Evolutionary conservation across 2,329 filamentous ascomycete genomes (phyloP), one percentile per base, ranked within the genome.

Genomic region (Myriosclerotinia curreyana): DNA sequence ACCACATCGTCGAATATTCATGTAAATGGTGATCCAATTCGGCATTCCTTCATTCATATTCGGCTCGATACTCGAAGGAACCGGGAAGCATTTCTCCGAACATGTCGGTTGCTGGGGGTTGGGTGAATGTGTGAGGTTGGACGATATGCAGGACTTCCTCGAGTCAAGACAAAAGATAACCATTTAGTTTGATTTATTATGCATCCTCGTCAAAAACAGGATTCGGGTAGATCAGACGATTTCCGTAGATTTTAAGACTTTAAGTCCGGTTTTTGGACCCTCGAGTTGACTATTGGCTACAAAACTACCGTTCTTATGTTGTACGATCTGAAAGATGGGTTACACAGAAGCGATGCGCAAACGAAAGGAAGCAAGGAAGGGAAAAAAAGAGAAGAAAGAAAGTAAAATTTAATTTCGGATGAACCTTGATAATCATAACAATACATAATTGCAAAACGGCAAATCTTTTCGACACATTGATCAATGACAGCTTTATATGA

Each of bases 151-250:
- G 8, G 54, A 48, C n/a, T 48, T 58, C n/a, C 28, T 44, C 8
- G 12, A 34, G 20, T 20, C 12, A 46, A 34, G 20, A 56, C 17
- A 20, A n/a, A n/a, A n/a, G n/a, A n/a, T n/a, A n/a, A n/a, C n/a
- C n/a, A n/a, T n/a, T n/a, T n/a, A n/a, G n/a, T n/a, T n/a, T n/a
- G n/a, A n/a, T n/a, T 8, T 11, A 20, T 34, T 25, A 46, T 46
- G n/a, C 25, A 36, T 38, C 20, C 55, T 36, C 36, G 31, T 31
- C 7, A 15, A 58, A 58, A 49, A 22, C 55, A 58, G 55, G 46
- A 49, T 40, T 46, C 40, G 51, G 60, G 17, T 49, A 63, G 60
- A 63, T 63, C 60, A 63, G 51, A 63, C 60, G 52, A 63, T 58
- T 51, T 62, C 60, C 40, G 40, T 56, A 34, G 40, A 31, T 58